These are phyloP conservation scores for Pisolithus tinctorius DNA, from an alignment of 768 basidiomycete genomes.

Conservation along the genomic window DNA sequence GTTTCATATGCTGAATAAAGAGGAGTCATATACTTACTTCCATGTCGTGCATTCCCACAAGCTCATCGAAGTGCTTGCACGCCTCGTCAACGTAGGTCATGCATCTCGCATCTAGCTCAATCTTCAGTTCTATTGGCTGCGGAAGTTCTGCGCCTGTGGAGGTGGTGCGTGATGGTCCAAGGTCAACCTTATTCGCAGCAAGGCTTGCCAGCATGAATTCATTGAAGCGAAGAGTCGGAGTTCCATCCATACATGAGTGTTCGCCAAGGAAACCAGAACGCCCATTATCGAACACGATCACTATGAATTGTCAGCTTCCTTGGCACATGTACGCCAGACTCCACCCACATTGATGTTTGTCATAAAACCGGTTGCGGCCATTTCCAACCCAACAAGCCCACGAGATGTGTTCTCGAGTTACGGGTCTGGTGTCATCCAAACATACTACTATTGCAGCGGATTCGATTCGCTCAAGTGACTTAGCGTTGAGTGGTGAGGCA, in stretches of 20 bases:
- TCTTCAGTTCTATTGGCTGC: conserved; percentile 59
- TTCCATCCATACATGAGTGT: conserved; percentile 90
- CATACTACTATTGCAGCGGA: conserved; percentile 84
- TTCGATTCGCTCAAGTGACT: conserved; percentile 73
- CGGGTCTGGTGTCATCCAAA: conserved; percentile 76
- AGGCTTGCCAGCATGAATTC: conserved; percentile 84
- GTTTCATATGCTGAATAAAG: not conserved
- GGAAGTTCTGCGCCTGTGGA: conserved; percentile 38
- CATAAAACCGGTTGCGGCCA: conserved; percentile 88
- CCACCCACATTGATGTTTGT: conserved; percentile 87
- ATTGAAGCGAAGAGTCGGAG: conserved; percentile 90
- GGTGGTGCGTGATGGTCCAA: conserved; percentile 46
- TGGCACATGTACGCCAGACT: not conserved
- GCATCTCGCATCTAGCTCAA: conserved; percentile 55
- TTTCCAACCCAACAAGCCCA: conserved; percentile 87
- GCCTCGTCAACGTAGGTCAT: conserved; percentile 49
- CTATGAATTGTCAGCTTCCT: conserved; percentile 33
- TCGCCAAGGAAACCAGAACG: conserved; percentile 90
- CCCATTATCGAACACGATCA: conserved; percentile 92
- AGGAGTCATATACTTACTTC: conserved; percentile 37
- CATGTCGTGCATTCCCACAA: conserved; percentile 76
- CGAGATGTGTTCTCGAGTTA: conserved; percentile 75
- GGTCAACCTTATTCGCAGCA: conserved; percentile 64
- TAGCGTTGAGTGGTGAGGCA: conserved; percentile 58
- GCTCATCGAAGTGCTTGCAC: conserved; percentile 62